Evolutionary conservation across 108 stramenopile genomes (phyloP).

Genomic region (Fragilaria crotonensis): DNA sequence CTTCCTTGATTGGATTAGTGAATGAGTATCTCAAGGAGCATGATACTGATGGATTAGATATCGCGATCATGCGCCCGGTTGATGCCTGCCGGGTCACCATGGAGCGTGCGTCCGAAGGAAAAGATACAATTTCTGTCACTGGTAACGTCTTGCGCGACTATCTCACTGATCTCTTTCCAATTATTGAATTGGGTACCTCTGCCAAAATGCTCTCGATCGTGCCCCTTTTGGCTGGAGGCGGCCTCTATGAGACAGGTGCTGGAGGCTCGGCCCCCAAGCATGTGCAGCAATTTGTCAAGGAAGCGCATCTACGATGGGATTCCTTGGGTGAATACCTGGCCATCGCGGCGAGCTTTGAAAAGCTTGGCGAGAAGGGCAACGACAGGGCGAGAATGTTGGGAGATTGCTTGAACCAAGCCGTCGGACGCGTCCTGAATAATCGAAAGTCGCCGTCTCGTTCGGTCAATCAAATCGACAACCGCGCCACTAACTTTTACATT

Average conservation of each 20-base stretch:
- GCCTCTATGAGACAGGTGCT: constrained; percentile 92
- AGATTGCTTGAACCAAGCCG: constrained; percentile 78
- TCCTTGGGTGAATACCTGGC: constrained; percentile 76
- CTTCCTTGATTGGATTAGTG: constrained; percentile 76
- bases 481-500: constrained; percentile 88
- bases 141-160: constrained; percentile 95
- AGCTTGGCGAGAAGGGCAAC: constrained; percentile 54
- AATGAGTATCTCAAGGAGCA: constrained; percentile 80
- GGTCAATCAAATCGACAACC: constrained; percentile 91
- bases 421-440: constrained; percentile 80
- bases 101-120: constrained; percentile 81
- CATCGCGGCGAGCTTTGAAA: constrained; percentile 72
- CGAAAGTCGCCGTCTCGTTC: constrained; percentile 81
- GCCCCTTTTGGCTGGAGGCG: constrained; percentile 85
- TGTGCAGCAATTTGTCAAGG: constrained; percentile 86
- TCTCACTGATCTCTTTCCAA: constrained; percentile 88
- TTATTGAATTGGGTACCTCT: constrained; percentile 87
- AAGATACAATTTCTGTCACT: constrained; percentile 89
- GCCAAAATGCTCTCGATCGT: constrained; percentile 97
- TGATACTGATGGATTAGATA: constrained; percentile 78
- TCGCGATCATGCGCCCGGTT: constrained; percentile 85
- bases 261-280: constrained; percentile 93
- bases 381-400: constrained; percentile 69
- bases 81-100: constrained; percentile 80
- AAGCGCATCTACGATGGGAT: constrained; percentile 92